Evolutionary conservation across 176 grass and related monocot genomes (phyloP).

Genomic region (Typha latifolia): DNA sequence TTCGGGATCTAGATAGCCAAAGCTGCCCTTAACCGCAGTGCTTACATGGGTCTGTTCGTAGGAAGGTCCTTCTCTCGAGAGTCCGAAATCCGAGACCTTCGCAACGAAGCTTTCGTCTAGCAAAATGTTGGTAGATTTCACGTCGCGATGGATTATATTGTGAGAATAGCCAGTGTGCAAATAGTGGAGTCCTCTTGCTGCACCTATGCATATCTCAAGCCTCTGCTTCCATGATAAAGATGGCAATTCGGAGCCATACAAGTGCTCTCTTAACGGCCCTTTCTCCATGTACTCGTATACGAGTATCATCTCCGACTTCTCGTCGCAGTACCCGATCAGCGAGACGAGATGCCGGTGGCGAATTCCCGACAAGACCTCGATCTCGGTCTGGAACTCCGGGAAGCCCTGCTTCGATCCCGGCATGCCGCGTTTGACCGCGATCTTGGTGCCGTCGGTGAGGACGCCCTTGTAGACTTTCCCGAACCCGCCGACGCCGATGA

Average conservation of each 20-base stretch:
- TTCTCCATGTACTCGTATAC: constrained; percentile 51
- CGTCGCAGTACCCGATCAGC: constrained; percentile 39
- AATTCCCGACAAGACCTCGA: constrained; percentile 30
- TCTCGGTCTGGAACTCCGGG: constrained; percentile 44
- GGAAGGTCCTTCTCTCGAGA: constrained; percentile 28
- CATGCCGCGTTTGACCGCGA: constrained; percentile 35
- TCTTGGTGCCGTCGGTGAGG: constrained; percentile 21
- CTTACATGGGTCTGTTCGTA: constrained; percentile 22
- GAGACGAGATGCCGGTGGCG: constrained; percentile 39
- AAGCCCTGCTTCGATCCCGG: constrained; percentile 28
- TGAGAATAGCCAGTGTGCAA: constrained; percentile 38
- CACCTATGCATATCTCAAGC: constrained; percentile 49
- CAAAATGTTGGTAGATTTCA: constrained; percentile 54
- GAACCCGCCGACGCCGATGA: constrained; percentile 48
- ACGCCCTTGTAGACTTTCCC: constrained; percentile 39
- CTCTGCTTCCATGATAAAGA: constrained; percentile 50
- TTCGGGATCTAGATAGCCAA: constrained; percentile 39
- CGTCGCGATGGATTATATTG: constrained; percentile 54
- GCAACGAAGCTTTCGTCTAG: constrained; percentile 27
- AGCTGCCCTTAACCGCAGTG: constrained; percentile 31
- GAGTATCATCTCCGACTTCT: constrained; percentile 36
- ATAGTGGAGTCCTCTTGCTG: constrained; percentile 50
- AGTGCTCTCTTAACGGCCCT: constrained; percentile 22
- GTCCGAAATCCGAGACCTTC: constrained; percentile 47
- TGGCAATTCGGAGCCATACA: constrained; percentile 22